These are phyloP conservation scores for Epithele typhae DNA, from an alignment of 768 basidiomycete species.

Conservation along the genomic window DNA sequence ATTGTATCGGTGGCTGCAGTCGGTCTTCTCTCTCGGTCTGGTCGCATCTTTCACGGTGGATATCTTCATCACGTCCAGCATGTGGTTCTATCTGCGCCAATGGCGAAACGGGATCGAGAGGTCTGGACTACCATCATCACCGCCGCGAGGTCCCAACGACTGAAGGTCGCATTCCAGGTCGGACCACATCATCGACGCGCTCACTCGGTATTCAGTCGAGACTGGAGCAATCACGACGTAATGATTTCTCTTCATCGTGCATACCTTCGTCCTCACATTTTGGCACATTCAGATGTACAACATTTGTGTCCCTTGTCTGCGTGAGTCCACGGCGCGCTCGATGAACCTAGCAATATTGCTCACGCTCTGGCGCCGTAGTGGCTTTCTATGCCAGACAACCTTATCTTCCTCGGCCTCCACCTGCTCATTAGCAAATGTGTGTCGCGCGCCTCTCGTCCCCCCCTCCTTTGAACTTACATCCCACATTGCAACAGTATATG, in stretches of 20 bases:
- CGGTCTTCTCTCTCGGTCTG: slow-evolving; percentile 23
- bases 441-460: slow-evolving; percentile 1
- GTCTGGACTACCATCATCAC: too few relatives aligned
- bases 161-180: not conserved
- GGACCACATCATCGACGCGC: slow-evolving; percentile 23
- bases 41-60: slow-evolving; percentile 21
- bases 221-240: slow-evolving; percentile 25
- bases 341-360: not conserved
- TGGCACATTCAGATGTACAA: too few relatives aligned
- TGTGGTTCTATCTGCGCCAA: slow-evolving; percentile 23
- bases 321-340: slow-evolving; percentile 12
- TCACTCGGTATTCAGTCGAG: slow-evolving; percentile 26
- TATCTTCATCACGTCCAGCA: slow-evolving; percentile 19
- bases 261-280: too few relatives aligned
- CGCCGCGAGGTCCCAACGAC: not conserved
- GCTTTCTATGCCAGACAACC: slow-evolving; percentile 19
- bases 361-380: slow-evolving; percentile 3
- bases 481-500: slow-evolving; percentile 17
- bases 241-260: too few relatives aligned
- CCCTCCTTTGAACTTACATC: too few relatives aligned
- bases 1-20: too few relatives aligned
- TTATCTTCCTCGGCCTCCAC: slow-evolving; percentile 25
- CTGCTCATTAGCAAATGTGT: slow-evolving; percentile 26
- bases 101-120: too few relatives aligned
- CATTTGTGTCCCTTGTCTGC: slow-evolving; percentile 20